Evolutionary conservation across 805 yeast species (phyloP).

Genomic region (Ogataea nitratoaversa): DNA sequence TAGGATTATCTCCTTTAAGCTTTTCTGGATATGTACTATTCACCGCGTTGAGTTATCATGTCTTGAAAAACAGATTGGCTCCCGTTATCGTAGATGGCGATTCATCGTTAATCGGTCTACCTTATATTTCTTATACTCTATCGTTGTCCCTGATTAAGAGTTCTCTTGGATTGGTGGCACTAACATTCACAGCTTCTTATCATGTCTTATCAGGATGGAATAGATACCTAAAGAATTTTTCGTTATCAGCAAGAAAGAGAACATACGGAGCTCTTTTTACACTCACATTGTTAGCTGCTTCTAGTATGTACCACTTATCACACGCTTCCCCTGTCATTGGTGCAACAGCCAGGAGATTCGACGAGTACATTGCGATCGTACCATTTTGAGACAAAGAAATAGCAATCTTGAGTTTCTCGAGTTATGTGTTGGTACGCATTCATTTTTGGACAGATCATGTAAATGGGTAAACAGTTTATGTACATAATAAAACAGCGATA

Average conservation of each 20-base stretch:
- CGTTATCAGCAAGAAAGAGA: slow-evolving; percentile 35
- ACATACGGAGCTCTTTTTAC: slow-evolving; percentile 41
- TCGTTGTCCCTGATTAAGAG: slow-evolving; percentile 5
- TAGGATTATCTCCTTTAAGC: slow-evolving; percentile 54
- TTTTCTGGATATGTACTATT: slow-evolving; percentile 56
- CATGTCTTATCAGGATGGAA: slow-evolving; percentile 54
- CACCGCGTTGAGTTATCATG: slow-evolving; percentile 44
- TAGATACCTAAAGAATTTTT: slow-evolving; percentile 40
- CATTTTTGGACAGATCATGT: too few species aligned
- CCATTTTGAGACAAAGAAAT: too few species aligned
- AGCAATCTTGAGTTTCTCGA: too few species aligned
- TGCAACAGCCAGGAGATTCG: slow-evolving; percentile 18
- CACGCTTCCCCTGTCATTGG: slow-evolving; percentile 22
- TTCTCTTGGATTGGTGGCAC: slow-evolving; percentile 28
- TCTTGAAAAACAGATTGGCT: slow-evolving; percentile 39
- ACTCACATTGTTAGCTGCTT: slow-evolving; percentile 33
- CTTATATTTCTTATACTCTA: slow-evolving; percentile 43
- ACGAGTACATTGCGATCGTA: slow-evolving; percentile 8
- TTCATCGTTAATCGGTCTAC: slow-evolving; percentile 49
- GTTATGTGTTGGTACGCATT: too few species aligned
- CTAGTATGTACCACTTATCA: slow-evolving; percentile 30
- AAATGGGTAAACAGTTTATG: too few species aligned
- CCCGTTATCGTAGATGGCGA: slow-evolving; percentile 64
- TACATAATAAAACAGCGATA: too few species aligned
- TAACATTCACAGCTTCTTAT: slow-evolving; percentile 41